Evolutionary conservation across 23 red algal species (phyloP), one percentile per base, ranked within the genome.

Genomic region (Gracilariopsis chorda): DNA sequence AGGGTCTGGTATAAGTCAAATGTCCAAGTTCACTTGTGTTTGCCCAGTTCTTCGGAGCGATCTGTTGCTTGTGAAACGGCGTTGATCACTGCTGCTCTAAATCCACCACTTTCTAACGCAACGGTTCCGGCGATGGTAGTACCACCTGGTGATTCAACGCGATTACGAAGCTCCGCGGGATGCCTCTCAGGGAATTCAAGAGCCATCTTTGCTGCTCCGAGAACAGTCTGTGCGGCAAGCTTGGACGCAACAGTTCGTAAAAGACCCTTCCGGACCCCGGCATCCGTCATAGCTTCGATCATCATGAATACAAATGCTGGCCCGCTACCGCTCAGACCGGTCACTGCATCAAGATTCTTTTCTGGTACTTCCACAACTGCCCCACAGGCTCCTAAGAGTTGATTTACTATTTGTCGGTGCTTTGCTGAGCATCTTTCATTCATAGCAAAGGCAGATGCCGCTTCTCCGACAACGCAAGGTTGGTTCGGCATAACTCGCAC

Each of bases 251-350:
- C 63, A 35, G 88, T 63, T 20, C 95, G 85, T 14, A 86, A 82
- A 48, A 97, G 67, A 23, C 95, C 95, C 11, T 93, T 65, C 24
- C 45, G 43, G 25, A 97, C 95, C 7, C 90, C 95, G n/a, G 90
- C 92, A 83, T 98, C 96, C 17, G 96, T 80, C 43, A 98, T 80
- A 47, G 96, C 94, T 84, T 98, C 96, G 40, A 98, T 94, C 88
- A 98, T 95, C 90, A 95, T 96, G 58, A 80, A 95, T 20, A 94
- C 93, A 60, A 90, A 98, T n/a, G 93, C 96, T 36, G 96, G 96
- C 14, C 96, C 96, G 25, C 84, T 92, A 28, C 96, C 96, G 46
- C 88, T 91, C n/a, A 98, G 52, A 16, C 93, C 93, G 42, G 96
- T 98, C 20, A 98, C 96, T 9, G 96, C 93, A 63, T 98, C 93